phyloP scores from a whole-genome alignment of 208 protist genomes.

The Angomonas ambiguus region DNA sequence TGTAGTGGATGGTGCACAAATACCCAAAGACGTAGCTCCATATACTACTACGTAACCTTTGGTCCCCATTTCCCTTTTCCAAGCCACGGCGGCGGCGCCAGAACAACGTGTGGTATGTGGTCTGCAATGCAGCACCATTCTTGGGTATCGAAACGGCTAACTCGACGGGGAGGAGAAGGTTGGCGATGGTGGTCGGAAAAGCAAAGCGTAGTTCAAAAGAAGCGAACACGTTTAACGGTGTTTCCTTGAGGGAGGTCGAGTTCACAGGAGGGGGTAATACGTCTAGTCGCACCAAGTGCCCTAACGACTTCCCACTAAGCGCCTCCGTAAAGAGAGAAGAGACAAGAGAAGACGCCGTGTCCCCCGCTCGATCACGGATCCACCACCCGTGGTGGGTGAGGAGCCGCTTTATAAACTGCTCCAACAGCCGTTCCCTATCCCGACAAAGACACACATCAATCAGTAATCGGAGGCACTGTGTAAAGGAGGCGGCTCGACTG shows the following conservation, averaged over 20 bases:
- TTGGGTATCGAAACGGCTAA: no score
- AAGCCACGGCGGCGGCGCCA: constrained; percentile 51
- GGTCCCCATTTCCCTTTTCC: no score
- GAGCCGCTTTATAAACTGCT: constrained; percentile 61
- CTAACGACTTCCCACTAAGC: neutral
- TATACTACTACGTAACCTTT: no score
- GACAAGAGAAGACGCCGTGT: constrained; percentile 1
- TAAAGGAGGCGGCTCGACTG: constrained; percentile 19
- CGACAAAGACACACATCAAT: constrained; percentile 75
- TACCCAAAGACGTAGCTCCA: constrained; percentile 86
- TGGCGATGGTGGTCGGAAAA: no score
- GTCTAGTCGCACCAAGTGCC: constrained; percentile 1
- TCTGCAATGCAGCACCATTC: no score
- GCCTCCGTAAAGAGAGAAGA: constrained; percentile 9
- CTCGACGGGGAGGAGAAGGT: no score
- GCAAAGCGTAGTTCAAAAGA: constrained; percentile 64
- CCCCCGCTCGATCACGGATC: constrained; percentile 20
- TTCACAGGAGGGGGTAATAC: neutral
- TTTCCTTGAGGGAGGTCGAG: neutral
- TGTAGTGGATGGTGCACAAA: constrained; percentile 74
- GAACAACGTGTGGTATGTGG: constrained; percentile 54
- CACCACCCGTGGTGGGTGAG: constrained; percentile 66
- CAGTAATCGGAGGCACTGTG: constrained; percentile 51
- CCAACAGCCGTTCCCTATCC: constrained; percentile 66
- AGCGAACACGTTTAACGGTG: constrained; percentile 62